phyloP scores from a whole-genome alignment of 768 basidiomycete species.

The Rhodotorula taiwanensis region DNA sequence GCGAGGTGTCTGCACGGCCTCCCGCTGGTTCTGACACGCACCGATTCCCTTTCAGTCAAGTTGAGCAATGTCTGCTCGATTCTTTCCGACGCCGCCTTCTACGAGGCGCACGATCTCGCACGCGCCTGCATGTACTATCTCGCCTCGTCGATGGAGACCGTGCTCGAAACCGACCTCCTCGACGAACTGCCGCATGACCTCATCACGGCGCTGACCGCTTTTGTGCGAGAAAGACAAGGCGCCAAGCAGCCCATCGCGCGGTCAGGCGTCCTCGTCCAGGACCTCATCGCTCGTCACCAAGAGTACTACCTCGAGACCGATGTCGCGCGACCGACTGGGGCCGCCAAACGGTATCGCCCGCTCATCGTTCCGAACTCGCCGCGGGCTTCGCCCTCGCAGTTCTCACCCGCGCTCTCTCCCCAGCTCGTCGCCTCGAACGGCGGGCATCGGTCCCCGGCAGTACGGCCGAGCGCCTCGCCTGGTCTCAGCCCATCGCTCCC shows the following conservation, averaged over 20 bases:
- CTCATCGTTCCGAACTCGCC: slow-evolving; percentile 37
- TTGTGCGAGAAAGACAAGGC: slow-evolving; percentile 56
- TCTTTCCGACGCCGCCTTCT: slow-evolving; percentile 72
- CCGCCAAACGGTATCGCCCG: slow-evolving; percentile 39
- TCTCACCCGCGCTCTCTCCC: slow-evolving; percentile 19
- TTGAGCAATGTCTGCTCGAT: slow-evolving; percentile 71
- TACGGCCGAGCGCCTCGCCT: slow-evolving; percentile 6
- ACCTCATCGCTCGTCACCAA: slow-evolving; percentile 57
- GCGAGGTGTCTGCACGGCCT: neutral
- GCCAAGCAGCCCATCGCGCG: slow-evolving; percentile 63
- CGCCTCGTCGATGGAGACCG: slow-evolving; percentile 71
- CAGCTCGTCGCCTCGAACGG: slow-evolving; percentile 9
- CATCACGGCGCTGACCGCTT: slow-evolving; percentile 60
- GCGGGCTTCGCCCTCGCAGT: slow-evolving; percentile 19
- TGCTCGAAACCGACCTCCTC: slow-evolving; percentile 72
- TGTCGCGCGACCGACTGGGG: slow-evolving; percentile 42
- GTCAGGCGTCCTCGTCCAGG: slow-evolving; percentile 52
- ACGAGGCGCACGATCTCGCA: slow-evolving; percentile 62
- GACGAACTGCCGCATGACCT: slow-evolving; percentile 64
- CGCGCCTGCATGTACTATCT: slow-evolving; percentile 70
- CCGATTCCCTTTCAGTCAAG: slow-evolving; percentile 50
- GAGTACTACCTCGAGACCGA: slow-evolving; percentile 60
- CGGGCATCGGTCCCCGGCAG: slow-evolving; percentile 11
- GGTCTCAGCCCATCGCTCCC: slow-evolving; percentile 23
- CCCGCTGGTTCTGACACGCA: neutral